Base-by-base conservation (phyloP, 1,139 yeast genomes). In the Sugiyamaella pinicola region DNA sequence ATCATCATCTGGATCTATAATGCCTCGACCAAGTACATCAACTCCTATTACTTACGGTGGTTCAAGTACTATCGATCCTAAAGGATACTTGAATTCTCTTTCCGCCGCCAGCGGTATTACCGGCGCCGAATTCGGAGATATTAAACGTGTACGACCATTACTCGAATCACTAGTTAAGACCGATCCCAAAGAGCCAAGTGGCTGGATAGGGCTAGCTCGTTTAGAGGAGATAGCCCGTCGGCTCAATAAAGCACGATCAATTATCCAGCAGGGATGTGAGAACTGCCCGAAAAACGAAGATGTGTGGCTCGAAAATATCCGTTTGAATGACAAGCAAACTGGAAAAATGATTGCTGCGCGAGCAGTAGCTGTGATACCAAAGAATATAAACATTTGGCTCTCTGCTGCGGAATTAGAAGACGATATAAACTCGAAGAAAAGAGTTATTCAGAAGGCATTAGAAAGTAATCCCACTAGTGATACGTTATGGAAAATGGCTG, bases 201-300 rank as follows among this genome's bases (percentile, higher is more conserved):
- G 89, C 10, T 93, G 97, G 96, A 87, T 93, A 26, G 89, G 95
- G 0, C 81, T 91, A 35, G 95, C 96, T 0, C 71, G 90, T 47
- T 67, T 90, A 9, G 98, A 93, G 65, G 86, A 83, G 57, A 80
- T 78, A 49, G 85, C 84, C 1, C 75, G 76, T 39, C 82, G 82
- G 52, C 74, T 74, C 54, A 72, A 71, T 4, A 70, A 71, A 22
- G 97, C 99, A 0, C 78, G 79, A 55, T 70, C 71, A 34, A 60
- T 86, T 10, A 84, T 90, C 4, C 76, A 75, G 26, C 82, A 87
- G 64, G 99, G 96, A 1, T 87, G 96, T 65, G 74, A 73, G 6
- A 74, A 73, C 47, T 81, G 91, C 55, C 90, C 93, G 0, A 74
- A 73, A 46, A 80, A 74, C 61, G 95, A 84, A 58, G 87, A 82